Evolutionary conservation across 1,284 basidiomycete genomes (phyloP).

Genomic region (Tilletia indica): DNA sequence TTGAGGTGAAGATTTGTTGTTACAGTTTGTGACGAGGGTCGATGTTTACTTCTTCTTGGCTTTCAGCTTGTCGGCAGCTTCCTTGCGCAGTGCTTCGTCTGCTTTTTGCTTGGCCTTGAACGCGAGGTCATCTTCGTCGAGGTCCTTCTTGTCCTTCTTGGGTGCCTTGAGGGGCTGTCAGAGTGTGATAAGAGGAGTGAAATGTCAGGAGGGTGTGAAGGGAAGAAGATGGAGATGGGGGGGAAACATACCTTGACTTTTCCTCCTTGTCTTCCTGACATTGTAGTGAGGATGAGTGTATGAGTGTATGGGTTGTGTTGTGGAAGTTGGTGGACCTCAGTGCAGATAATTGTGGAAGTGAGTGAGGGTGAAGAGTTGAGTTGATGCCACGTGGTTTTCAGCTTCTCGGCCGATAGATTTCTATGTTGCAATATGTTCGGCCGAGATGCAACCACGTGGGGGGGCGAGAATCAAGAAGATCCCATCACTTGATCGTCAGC

Average conservation of each 20-base stretch:
- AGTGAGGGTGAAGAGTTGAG: too few relatives aligned
- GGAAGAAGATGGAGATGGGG: background rate
- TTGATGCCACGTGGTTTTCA: too few relatives aligned
- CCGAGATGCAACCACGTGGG: too few relatives aligned
- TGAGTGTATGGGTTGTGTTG: background rate
- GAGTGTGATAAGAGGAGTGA: background rate
- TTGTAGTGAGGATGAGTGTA: background rate
- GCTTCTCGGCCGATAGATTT: too few relatives aligned
- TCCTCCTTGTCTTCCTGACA: constrained; percentile 18
- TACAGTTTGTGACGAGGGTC: too few relatives aligned
- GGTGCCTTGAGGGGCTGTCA: constrained; percentile 23
- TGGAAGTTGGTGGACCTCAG: too few relatives aligned
- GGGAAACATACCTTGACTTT: constrained; percentile 9
- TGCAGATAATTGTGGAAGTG: too few relatives aligned
- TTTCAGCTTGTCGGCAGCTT: constrained; percentile 22
- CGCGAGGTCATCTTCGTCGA: constrained; percentile 23
- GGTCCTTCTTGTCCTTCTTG: constrained; percentile 25
- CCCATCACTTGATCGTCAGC: too few relatives aligned
- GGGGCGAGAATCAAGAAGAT: too few relatives aligned
- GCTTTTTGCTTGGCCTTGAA: constrained; percentile 27
- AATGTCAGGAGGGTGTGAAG: background rate
- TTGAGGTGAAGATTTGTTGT: too few relatives aligned
- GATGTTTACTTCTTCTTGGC: constrained; percentile 22
- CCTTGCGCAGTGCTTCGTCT: constrained; percentile 24
- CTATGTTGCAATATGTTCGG: too few relatives aligned